phyloP scores from a whole-genome alignment of 495 filamentous ascomycete species.

The Thermochaetoides thermophila region DNA sequence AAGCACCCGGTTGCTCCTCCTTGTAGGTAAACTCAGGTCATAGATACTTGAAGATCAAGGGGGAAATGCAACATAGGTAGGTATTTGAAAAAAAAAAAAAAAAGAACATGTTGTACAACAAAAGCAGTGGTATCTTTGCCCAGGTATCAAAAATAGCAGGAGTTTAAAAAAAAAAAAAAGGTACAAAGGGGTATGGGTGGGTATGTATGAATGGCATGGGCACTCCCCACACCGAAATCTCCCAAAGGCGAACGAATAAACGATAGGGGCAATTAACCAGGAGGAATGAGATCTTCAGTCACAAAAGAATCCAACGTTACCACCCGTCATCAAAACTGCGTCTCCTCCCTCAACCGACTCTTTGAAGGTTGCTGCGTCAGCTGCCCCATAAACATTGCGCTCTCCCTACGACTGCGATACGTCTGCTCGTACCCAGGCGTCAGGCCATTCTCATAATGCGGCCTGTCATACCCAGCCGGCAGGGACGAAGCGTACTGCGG shows the following conservation, averaged over 20 bases:
- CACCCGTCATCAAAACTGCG: constrained; percentile 12
- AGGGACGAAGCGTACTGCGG: constrained; percentile 2
- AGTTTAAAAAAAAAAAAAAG: background rate
- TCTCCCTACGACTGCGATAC: constrained; percentile 30
- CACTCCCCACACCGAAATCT: constrained; percentile 1
- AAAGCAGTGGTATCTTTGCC: background rate
- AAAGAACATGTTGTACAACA: too few species aligned
- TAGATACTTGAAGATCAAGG: too few species aligned
- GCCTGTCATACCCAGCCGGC: constrained; percentile 26
- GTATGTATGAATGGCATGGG: background rate
- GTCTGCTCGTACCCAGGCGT: constrained; percentile 27
- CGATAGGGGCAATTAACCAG: background rate
- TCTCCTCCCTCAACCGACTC: constrained; percentile 32
- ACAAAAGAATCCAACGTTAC: background rate
- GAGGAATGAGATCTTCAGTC: background rate
- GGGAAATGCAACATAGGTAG: too few species aligned
- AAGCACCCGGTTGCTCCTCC: too few species aligned
- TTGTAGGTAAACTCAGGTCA: too few species aligned
- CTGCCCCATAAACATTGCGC: constrained; percentile 32
- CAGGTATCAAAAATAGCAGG: background rate
- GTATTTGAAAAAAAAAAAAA: too few species aligned
- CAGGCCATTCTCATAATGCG: constrained; percentile 25
- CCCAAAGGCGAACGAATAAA: background rate
- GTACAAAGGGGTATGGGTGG: background rate
- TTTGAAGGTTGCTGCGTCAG: constrained; percentile 30